These are phyloP conservation scores for Metarhizium album DNA, from an alignment of 2,329 filamentous ascomycete genomes.

Conservation along the genomic window DNA sequence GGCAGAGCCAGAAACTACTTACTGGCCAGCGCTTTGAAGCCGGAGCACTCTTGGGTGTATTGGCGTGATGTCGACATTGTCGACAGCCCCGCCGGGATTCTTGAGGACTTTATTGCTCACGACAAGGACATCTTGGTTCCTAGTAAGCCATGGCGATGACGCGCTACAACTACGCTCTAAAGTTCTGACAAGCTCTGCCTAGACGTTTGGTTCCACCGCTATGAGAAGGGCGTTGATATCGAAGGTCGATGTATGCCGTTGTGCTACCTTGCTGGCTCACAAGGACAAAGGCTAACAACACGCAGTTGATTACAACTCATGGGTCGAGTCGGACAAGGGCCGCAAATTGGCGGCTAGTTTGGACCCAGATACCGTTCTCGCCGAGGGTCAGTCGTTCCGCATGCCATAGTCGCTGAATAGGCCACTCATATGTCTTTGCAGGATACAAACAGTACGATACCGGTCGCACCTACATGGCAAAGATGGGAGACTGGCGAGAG, in stretches of 20 bases:
- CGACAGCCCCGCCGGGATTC: conserved; percentile 74
- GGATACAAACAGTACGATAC: conserved; percentile 92
- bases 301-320: conserved; percentile 95
- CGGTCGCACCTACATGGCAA: conserved; percentile 78
- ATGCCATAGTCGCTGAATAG: background rate
- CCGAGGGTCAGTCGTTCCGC: conserved; percentile 55
- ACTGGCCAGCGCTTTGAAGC: conserved; percentile 70
- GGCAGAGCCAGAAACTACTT: conserved; percentile 88
- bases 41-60: conserved; percentile 96
- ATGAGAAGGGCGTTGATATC: conserved; percentile 69
- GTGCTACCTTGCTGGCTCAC: background rate
- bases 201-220: conserved; percentile 98
- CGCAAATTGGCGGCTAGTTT: conserved; percentile 63
- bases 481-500: conserved; percentile 82
- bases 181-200: conserved; percentile 16
- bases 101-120: conserved; percentile 93
- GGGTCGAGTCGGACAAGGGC: conserved; percentile 85
- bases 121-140: conserved; percentile 89
- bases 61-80: conserved; percentile 97
- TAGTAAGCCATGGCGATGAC: conserved; percentile 50
- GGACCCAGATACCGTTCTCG: conserved; percentile 71
- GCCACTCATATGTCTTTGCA: conserved; percentile 24
- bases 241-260: conserved; percentile 78
- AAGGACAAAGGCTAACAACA: conserved; percentile 4
- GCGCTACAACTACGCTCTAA: background rate